A percentile compares a stretch with the other conserved stretches of the same genome.
Evolutionary conservation across 2,329 filamentous ascomycete species (phyloP).

Genomic region (Trichophyton equinum): DNA sequence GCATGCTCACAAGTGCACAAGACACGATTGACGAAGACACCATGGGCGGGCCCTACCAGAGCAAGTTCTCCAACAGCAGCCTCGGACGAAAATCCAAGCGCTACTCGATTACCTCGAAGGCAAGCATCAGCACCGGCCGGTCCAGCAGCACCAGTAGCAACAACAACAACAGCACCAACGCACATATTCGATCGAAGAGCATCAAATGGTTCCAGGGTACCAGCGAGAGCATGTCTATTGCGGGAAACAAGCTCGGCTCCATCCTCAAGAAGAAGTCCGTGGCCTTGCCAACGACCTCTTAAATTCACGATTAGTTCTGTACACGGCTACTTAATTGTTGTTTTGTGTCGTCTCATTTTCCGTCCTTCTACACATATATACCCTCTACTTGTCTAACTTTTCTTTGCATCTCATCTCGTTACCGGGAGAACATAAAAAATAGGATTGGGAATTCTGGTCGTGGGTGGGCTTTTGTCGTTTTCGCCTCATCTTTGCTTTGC

Average conservation of each 20-base stretch:
- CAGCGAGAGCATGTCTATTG: slow-evolving; percentile 11
- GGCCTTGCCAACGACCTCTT: background rate
- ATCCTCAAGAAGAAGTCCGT: slow-evolving; percentile 10
- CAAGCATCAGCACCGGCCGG: background rate
- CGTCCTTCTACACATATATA: background rate
- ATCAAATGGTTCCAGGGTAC: slow-evolving; percentile 10
- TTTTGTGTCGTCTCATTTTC: background rate
- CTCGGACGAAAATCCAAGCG: background rate
- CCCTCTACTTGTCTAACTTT: background rate
- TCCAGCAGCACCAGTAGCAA: background rate
- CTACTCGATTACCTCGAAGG: background rate
- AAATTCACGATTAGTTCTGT: background rate
- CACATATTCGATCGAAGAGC: slow-evolving; percentile 10
- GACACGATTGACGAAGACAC: background rate
- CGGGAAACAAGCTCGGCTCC: slow-evolving; percentile 13
- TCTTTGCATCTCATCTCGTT: background rate
- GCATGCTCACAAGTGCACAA: background rate
- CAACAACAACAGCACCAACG: background rate
- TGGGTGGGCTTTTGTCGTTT: background rate
- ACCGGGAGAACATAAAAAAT: background rate
- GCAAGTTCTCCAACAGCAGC: background rate
- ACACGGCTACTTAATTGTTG: background rate
- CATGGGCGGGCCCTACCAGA: background rate
- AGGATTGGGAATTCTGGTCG: background rate
- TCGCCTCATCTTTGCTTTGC: background rate